Evolutionary conservation across 768 basidiomycete species (phyloP).

Genomic region (Lactarius trivialis): DNA sequence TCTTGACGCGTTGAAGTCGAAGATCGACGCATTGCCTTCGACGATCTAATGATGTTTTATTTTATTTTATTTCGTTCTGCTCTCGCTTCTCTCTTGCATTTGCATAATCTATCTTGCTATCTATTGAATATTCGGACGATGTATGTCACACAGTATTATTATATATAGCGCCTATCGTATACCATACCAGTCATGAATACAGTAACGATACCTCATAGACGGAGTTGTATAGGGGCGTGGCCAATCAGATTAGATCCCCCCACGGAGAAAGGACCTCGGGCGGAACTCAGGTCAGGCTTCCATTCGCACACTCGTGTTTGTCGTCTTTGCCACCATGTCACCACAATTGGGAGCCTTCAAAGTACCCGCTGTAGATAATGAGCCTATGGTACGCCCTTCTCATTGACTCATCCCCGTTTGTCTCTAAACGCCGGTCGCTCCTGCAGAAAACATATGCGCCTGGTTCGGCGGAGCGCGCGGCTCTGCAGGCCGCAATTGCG

Average conservation of each 20-base stretch:
- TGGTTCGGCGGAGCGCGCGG: constrained; percentile 71
- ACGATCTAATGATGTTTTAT: constrained; percentile 32
- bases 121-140: background rate
- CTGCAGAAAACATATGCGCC: constrained; percentile 67
- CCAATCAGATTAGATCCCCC: background rate
- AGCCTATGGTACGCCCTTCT: constrained; percentile 70
- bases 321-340: constrained; percentile 27
- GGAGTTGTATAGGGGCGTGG: background rate
- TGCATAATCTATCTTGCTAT: background rate
- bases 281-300: constrained; percentile 5
- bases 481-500: constrained; percentile 60
- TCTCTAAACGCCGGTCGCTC: background rate
- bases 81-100: background rate
- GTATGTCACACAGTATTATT: background rate
- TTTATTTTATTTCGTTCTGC: background rate
- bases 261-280: background rate
- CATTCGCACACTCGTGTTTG: background rate
- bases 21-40: constrained; percentile 47
- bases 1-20: constrained; percentile 45
- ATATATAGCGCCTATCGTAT: background rate
- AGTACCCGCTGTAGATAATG: constrained; percentile 83
- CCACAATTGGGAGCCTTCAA: constrained; percentile 81
- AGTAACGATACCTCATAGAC: background rate
- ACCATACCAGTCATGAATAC: background rate
- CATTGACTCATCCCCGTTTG: background rate